Evolutionary conservation across 1,284 basidiomycete genomes (phyloP).

Genomic region (Flammula alnicola): DNA sequence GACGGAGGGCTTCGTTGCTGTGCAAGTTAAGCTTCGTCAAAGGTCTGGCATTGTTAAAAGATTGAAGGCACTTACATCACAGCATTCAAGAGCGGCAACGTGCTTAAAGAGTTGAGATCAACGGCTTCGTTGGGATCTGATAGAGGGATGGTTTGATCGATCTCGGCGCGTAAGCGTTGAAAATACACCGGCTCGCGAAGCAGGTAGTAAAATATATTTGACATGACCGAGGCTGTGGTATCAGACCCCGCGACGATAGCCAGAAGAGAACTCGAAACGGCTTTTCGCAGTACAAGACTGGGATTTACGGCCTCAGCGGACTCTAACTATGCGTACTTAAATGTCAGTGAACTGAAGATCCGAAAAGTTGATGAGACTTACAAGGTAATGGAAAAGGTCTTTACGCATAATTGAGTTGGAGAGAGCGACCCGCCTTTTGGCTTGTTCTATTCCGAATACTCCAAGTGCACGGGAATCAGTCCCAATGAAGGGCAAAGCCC

Average conservation of each 20-base stretch:
- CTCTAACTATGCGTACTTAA: slow-evolving; percentile 2
- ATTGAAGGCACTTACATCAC: slow-evolving; percentile 8
- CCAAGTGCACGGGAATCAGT: not conserved
- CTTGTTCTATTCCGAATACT: not conserved
- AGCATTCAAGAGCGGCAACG: slow-evolving; percentile 8
- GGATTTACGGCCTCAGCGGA: not conserved
- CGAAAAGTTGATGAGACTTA: too few species aligned
- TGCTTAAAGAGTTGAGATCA: too few species aligned
- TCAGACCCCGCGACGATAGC: slow-evolving; percentile 10
- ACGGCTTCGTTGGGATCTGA: not conserved
- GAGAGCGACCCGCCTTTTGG: not conserved
- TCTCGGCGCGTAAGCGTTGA: slow-evolving; percentile 1
- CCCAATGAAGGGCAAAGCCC: not conserved
- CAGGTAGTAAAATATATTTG: slow-evolving; percentile 1
- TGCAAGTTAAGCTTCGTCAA: too few species aligned
- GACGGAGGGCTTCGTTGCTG: slow-evolving; percentile 64
- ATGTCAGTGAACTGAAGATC: too few species aligned
- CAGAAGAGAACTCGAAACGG: slow-evolving; percentile 1
- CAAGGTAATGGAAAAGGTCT: not conserved
- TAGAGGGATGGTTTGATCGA: not conserved
- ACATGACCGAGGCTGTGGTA: slow-evolving; percentile 1
- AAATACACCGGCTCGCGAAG: slow-evolving; percentile 2
- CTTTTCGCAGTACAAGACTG: not conserved
- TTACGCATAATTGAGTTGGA: not conserved
- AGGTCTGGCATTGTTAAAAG: too few species aligned